phyloP scores from a whole-genome alignment of 2,329 filamentous ascomycete genomes.

The Microcyclosporella mali region DNA sequence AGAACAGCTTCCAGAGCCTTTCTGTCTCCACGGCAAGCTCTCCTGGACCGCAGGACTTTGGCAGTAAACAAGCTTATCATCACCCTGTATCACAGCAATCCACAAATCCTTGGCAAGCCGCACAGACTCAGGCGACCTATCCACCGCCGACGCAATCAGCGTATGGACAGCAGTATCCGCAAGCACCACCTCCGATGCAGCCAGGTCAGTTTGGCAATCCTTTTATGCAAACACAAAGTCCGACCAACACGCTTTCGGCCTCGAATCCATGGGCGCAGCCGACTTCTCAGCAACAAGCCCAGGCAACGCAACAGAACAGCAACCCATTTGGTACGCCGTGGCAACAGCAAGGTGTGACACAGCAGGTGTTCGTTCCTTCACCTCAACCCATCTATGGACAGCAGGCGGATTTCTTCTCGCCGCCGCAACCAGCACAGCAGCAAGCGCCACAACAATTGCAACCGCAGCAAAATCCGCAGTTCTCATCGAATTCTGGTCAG shows the following conservation, averaged over 20 bases:
- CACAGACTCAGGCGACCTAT: constrained; percentile 21
- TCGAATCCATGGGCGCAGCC: constrained; percentile 37
- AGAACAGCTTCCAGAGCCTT: constrained; percentile 59
- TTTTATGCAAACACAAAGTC: constrained; percentile 36
- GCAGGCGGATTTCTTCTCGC: constrained; percentile 26
- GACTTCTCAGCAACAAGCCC: constrained; percentile 11
- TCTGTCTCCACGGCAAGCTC: constrained; percentile 46
- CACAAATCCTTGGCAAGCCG: constrained; percentile 27
- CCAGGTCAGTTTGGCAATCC: constrained; percentile 48
- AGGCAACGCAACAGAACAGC: constrained; percentile 7
- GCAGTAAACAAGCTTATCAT: constrained; percentile 17
- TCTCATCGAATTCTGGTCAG: background rate
- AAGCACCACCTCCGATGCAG: constrained; percentile 23
- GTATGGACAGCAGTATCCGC: constrained; percentile 21
- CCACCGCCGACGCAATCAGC: constrained; percentile 17
- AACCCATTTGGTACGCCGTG: constrained; percentile 21
- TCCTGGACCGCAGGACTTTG: constrained; percentile 15
- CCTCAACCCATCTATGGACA: constrained; percentile 23
- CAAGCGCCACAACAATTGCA: constrained; percentile 32
- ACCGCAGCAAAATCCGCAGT: constrained; percentile 6
- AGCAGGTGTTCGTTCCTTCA: constrained; percentile 22
- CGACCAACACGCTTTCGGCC: constrained; percentile 36
- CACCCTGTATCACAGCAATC: constrained; percentile 21
- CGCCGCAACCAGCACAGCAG: constrained; percentile 27
- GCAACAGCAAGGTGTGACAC: constrained; percentile 30